Conservation (phyloP, 177 flowering plant species). For the Vitis hybrid region DNA sequence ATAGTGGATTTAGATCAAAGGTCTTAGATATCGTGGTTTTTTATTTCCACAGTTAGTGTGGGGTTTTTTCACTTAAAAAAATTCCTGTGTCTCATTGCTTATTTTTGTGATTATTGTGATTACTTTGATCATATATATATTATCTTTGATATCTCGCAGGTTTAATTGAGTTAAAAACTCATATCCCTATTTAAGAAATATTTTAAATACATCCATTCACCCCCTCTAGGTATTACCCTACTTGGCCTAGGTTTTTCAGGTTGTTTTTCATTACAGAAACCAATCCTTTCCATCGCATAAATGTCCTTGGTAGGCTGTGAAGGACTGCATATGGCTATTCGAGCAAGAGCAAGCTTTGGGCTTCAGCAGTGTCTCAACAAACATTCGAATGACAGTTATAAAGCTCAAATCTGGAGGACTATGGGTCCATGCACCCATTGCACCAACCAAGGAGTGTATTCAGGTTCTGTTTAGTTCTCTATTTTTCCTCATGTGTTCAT, state of each 20-base stretch:
- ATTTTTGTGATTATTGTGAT: no score
- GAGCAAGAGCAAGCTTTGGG: slow-evolving; percentile 93
- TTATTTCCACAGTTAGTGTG: no score
- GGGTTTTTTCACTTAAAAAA: no score
- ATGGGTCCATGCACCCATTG: slow-evolving; percentile 98
- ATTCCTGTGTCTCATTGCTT: no score
- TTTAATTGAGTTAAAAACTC: no score
- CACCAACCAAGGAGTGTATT: slow-evolving; percentile 94
- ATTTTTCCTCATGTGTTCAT: not conserved
- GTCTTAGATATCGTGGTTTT: no score
- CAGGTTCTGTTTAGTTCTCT: slow-evolving; percentile 43
- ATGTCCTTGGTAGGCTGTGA: slow-evolving; percentile 55
- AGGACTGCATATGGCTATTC: slow-evolving; percentile 76
- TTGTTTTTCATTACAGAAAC: not conserved
- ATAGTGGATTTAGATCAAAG: no score
- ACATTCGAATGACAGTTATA: slow-evolving; percentile 94
- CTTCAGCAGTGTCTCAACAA: slow-evolving; percentile 95
- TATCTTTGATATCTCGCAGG: no score
- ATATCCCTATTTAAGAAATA: no score
- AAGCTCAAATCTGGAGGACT: slow-evolving; percentile 97
- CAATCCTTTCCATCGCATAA: not conserved
- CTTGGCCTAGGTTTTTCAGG: not conserved
- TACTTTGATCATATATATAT: no score
- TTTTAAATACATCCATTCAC: no score
- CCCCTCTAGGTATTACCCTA: no score